These are phyloP conservation scores for Boletus insuetus DNA, from an alignment of 768 basidiomycete species.

Conservation along the genomic window DNA sequence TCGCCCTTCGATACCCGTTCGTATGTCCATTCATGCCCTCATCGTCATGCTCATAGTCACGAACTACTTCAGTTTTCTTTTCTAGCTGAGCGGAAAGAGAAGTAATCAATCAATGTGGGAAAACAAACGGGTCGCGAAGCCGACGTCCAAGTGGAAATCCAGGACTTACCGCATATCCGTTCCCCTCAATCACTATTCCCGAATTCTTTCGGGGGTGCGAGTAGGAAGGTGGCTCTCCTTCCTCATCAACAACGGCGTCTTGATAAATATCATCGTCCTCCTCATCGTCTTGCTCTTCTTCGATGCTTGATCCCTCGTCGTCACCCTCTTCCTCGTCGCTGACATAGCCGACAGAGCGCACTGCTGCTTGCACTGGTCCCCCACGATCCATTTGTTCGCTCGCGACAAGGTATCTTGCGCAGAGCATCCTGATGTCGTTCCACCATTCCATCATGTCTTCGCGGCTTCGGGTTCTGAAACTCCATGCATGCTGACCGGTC, in stretches of 20 bases:
- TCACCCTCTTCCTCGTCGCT: conserved; percentile 62
- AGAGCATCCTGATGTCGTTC: conserved; percentile 95
- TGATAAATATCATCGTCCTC: conserved; percentile 50
- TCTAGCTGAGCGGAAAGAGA: conserved; percentile 38
- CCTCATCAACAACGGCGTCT: conserved; percentile 37
- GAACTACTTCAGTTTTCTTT: conserved; percentile 36
- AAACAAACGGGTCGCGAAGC: not conserved
- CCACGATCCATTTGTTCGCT: conserved; percentile 90
- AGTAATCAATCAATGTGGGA: conserved; percentile 1
- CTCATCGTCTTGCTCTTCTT: conserved; percentile 43
- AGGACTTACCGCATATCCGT: conserved; percentile 62
- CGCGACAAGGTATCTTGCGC: conserved; percentile 90
- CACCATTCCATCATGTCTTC: conserved; percentile 99
- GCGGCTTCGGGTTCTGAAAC: conserved; percentile 82
- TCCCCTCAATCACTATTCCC: conserved; percentile 42
- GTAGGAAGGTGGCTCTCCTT: conserved; percentile 61
- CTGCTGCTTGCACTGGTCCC: conserved; percentile 91
- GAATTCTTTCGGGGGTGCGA: conserved; percentile 43
- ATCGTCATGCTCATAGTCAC: not conserved
- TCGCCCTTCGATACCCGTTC: conserved; percentile 40
- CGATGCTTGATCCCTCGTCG: conserved; percentile 59
- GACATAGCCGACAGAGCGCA: conserved; percentile 83
- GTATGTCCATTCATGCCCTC: not conserved
- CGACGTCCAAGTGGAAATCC: not conserved
- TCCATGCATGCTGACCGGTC: conserved; percentile 67